Conservation (phyloP, 2,329 filamentous ascomycete genomes). For the Alternaria tenuissima region DNA sequence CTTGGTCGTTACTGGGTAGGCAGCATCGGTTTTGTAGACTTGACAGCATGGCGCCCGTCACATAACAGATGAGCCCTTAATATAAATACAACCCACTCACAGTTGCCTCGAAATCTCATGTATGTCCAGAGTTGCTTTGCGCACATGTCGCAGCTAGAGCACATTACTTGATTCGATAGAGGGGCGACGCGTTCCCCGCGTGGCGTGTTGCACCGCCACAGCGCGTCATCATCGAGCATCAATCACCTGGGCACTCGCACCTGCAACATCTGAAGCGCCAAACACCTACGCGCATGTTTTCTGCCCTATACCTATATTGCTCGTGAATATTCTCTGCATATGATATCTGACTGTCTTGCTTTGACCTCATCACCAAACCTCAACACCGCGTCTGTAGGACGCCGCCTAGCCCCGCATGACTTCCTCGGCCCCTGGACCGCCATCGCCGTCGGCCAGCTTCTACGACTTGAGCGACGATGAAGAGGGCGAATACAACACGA, state of each 20-base stretch:
- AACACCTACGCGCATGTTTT: conserved; percentile 12
- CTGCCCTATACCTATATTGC: not conserved
- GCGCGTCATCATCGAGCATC: conserved; percentile 8
- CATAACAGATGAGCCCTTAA: conserved; percentile 14
- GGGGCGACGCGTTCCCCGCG: conserved; percentile 12
- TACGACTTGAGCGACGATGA: conserved; percentile 97
- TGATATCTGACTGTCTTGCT: not conserved
- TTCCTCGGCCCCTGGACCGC: conserved; percentile 49
- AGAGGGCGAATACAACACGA: conserved; percentile 93
- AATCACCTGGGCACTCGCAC: conserved; percentile 19
- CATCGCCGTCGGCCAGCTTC: conserved; percentile 85
- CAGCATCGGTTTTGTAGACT: not conserved
- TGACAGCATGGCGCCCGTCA: conserved; percentile 10
- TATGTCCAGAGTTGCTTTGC: not conserved
- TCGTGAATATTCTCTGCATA: not conserved
- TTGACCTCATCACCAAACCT: not conserved
- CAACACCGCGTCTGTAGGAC: conserved; percentile 3
- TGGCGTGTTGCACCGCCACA: conserved; percentile 13
- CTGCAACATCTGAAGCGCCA: conserved; percentile 8
- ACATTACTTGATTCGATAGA: conserved; percentile 1
- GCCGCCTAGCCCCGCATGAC: conserved; percentile 40
- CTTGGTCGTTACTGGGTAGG: conserved; percentile 11
- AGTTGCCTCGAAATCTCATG: not conserved
- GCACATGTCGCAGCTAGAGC: not conserved
- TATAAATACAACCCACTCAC: conserved; percentile 4